A percentile compares a stretch with the other conserved stretches of the same genome.
Evolutionary conservation across 2,329 filamentous ascomycete species (phyloP).

Genomic region (Lizonia empirigonia): DNA sequence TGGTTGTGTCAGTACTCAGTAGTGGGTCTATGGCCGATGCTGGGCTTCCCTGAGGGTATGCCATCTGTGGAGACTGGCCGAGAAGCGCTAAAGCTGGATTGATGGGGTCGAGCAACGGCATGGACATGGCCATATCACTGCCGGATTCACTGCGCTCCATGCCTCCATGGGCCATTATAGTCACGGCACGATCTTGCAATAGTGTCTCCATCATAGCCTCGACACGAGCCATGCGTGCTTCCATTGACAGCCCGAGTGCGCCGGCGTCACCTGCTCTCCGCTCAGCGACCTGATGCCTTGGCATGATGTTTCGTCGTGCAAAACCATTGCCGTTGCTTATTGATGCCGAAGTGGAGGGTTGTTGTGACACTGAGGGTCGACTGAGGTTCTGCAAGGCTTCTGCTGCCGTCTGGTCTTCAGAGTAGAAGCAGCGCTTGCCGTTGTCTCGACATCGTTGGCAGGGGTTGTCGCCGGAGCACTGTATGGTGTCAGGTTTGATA

Average conservation of each 20-base stretch:
- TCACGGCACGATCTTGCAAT: slow-evolving; percentile 38
- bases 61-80: slow-evolving; percentile 15
- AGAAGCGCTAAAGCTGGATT: slow-evolving; percentile 28
- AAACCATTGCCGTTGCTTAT: slow-evolving; percentile 21
- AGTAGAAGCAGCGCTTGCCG: slow-evolving; percentile 46
- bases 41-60: neutral
- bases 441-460: slow-evolving; percentile 45
- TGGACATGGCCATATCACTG: slow-evolving; percentile 27
- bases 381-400: slow-evolving; percentile 47
- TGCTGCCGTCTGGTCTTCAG: slow-evolving; percentile 46
- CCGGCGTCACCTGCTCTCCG: slow-evolving; percentile 38
- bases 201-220: slow-evolving; percentile 45
- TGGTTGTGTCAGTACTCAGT: neutral
- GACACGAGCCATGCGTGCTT: slow-evolving; percentile 43
- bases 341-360: slow-evolving; percentile 14
- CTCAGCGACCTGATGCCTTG: slow-evolving; percentile 28
- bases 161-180: slow-evolving; percentile 31
- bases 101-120: slow-evolving; percentile 32
- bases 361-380: slow-evolving; percentile 34
- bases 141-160: slow-evolving; percentile 34
- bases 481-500: slow-evolving; percentile 1
- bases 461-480: slow-evolving; percentile 46
- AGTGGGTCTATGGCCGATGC: slow-evolving; percentile 3
- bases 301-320: slow-evolving; percentile 26
- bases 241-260: slow-evolving; percentile 35